Evolutionary conservation across 2,329 filamentous ascomycete genomes (phyloP), one percentile per base, ranked within the genome.

Genomic region (Hypomyces rosellus): DNA sequence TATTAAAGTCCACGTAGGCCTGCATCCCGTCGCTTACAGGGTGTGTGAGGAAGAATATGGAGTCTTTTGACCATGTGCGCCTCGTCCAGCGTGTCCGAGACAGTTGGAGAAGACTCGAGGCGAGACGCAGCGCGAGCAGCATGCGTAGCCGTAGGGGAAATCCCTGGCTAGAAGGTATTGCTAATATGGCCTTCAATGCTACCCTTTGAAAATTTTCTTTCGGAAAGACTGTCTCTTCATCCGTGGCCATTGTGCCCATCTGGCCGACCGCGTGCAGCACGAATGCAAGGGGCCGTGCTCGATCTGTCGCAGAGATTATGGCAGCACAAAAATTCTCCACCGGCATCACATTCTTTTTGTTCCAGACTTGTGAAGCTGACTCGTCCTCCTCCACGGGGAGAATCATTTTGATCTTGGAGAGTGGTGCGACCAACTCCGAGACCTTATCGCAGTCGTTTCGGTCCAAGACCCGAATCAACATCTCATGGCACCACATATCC

Each of bases 91-190:
- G 34, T 34, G 49, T 51, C 5, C 48, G 49, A 12, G 38, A 48
- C 20, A 48, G 39, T 4, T 51, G 49, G 9, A 51, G 49, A 14
- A 51, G 25, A 5, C 45, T 51, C n/a, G 49, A 51, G 5, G 45
- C 49, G 2, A 48, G 38, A 9, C 38, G 47, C 12, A 46, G 34
- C 14, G 49, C 49, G 2, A 51, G 49, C 13, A 51, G 25, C 49
- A 51, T 51, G 20, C 45, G 22, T 8, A 39, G 30, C 3, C 40
- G 45, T 5, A 51, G 39, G 33, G 49, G 45, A 13, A 43, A 5
- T 33, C 39, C 47, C n/a, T 12, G n/a, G 1, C 20, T 41, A 5
- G 37, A 41, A 18, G 36, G 36, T 3, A 14, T 38, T 37, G 49
- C 48, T 14, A 51, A 39, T 5, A 51, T 13, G 1, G 22, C 33